Evolutionary conservation across 805 yeast species (phyloP).

Genomic region (Yarrowia alimentaria): DNA sequence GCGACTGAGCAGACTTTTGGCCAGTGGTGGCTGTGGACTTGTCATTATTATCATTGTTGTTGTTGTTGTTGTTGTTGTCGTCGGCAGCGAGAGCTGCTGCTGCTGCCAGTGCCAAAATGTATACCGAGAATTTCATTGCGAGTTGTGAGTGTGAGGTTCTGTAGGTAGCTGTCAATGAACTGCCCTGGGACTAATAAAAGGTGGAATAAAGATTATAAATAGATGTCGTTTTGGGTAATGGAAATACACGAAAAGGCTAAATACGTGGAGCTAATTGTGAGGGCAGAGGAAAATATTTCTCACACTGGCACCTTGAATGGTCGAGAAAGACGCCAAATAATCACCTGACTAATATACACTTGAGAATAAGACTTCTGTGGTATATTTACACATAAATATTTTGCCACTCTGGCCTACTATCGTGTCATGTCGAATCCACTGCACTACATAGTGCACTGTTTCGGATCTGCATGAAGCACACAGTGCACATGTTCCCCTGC

Average conservation of each 20-base stretch:
- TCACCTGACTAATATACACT: no score
- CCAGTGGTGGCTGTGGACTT: slow-evolving; percentile 21
- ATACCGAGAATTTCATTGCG: slow-evolving; percentile 18
- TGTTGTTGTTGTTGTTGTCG: slow-evolving; percentile 9
- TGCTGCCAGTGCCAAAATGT: slow-evolving; percentile 15
- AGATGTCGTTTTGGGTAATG: slow-evolving; percentile 25
- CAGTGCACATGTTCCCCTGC: slow-evolving; percentile 25
- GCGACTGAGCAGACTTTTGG: slow-evolving; percentile 15
- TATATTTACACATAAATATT: no score
- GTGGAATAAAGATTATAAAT: no score
- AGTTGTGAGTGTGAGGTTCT: background rate
- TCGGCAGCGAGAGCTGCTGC: slow-evolving; percentile 22
- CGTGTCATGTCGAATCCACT: no score
- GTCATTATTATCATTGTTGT: slow-evolving; percentile 15
- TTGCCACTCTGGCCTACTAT: no score
- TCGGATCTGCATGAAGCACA: slow-evolving; percentile 2
- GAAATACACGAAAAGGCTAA: slow-evolving; percentile 17
- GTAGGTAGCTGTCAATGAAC: background rate
- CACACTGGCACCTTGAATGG: no score
- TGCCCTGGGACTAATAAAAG: no score
- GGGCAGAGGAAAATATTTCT: no score
- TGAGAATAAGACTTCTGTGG: no score
- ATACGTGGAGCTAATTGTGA: background rate
- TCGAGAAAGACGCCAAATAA: no score
- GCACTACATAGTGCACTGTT: no score